These are phyloP conservation scores for Gentiana straminea DNA, from an alignment of 257 asterid species.

Conservation along the genomic window DNA sequence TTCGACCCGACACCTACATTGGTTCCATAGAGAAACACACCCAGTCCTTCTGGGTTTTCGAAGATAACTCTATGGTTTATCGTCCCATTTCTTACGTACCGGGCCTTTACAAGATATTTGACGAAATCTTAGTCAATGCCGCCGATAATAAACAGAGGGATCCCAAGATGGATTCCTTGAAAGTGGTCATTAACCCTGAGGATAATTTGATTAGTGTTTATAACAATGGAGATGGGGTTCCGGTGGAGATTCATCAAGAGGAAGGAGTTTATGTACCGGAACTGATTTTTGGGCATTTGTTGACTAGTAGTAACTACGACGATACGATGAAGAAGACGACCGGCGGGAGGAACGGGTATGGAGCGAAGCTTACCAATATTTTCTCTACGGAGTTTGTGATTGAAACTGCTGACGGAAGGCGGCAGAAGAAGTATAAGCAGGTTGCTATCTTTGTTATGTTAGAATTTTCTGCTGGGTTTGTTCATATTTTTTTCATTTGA, in stretches of 20 bases:
- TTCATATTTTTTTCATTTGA: background rate
- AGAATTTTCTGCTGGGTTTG: too few relatives aligned
- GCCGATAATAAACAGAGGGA: constrained; percentile 94
- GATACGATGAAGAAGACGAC: constrained; percentile 89
- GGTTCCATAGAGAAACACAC: constrained; percentile 87
- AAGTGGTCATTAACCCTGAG: constrained; percentile 67
- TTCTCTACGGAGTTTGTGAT: constrained; percentile 82
- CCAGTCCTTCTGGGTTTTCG: constrained; percentile 70
- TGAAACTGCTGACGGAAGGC: constrained; percentile 86
- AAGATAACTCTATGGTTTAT: constrained; percentile 43
- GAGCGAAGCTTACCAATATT: constrained; percentile 90
- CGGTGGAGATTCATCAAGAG: constrained; percentile 93
- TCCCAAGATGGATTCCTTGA: constrained; percentile 66
- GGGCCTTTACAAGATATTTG: constrained; percentile 91
- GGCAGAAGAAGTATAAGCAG: constrained; percentile 89
- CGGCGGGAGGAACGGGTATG: constrained; percentile 95
- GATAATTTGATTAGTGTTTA: constrained; percentile 55
- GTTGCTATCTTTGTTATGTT: constrained; percentile 15
- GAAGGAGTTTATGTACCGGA: constrained; percentile 97
- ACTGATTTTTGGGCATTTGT: constrained; percentile 89
- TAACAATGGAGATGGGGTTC: constrained; percentile 94
- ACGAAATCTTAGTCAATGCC: constrained; percentile 86
- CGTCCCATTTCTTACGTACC: constrained; percentile 63
- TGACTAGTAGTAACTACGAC: constrained; percentile 93
- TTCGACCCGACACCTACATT: constrained; percentile 91